Base-by-base conservation (phyloP, 1,284 basidiomycete genomes). In the Ceratobasidium sp. region DNA sequence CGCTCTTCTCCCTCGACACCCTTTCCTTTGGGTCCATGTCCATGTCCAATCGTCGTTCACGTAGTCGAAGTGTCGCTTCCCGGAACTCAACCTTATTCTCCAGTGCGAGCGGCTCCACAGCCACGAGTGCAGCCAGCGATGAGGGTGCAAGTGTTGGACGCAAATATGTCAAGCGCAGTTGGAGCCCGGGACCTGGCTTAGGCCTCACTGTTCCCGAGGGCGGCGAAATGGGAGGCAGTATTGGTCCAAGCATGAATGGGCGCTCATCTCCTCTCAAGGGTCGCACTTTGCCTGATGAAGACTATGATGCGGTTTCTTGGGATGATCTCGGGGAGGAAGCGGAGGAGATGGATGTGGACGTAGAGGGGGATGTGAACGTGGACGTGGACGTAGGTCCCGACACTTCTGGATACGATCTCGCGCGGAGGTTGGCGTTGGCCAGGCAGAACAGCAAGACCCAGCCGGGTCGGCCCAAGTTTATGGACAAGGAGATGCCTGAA, bases 1-100 rank as follows among this genome's bases (percentile, higher is more conserved):
- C 91, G 16, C 92, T 94, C 73, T 93, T 96, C 78, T 89, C 91
- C 35, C 84, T 96, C 58, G 94, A 96, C 78, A 90, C 88, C 16
- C 90, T 96, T 77, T 94, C 93, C 5, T 70, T 70, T 23, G 67
- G 67, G 18, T 70, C 67, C 18, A 70, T 70, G 67, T 32, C 16
- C 79, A 81, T 70, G 67, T 52, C 66, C 43, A 44, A 46, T 16
- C 35, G 66, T 14, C 67, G 67, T 7, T 44, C 67, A 21, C 54
- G 67, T 26, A 58, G 52, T 7, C 67, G 67, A 58, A 70, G 67
- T n/a, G 67, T 70, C 55, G 67, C 67, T 28, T 70, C 67, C 16
- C 67, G 67, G 28, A 70, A 70, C 30, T 70, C 67, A 4, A 70
- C 67, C 0, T 43, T 70, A n/a, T 70, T 70, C 67, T 70, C 67